These are phyloP conservation scores for Friedmanniomyces simplex DNA, from an alignment of 495 filamentous ascomycete genomes.

Conservation along the genomic window DNA sequence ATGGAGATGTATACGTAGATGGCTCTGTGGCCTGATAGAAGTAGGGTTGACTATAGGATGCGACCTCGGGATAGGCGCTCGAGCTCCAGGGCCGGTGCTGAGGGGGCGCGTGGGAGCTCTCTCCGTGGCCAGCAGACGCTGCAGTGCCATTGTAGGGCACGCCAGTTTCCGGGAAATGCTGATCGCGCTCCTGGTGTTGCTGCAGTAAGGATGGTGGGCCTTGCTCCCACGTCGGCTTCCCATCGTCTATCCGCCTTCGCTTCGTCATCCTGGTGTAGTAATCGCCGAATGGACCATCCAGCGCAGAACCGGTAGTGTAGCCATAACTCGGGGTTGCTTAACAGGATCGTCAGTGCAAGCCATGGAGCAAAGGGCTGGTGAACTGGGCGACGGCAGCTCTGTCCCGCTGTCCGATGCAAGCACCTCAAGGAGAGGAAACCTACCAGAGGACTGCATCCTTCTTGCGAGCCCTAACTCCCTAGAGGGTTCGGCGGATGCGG, in stretches of 20 bases:
- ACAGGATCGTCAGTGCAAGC: background rate
- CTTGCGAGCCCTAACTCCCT: no score
- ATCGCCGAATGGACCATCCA: background rate
- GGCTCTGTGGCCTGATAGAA: constrained; percentile 11
- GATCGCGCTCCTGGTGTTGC: background rate
- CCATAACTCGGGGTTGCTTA: background rate
- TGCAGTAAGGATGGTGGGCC: no score
- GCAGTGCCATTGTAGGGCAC: background rate
- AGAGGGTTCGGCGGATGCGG: no score
- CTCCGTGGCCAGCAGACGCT: background rate
- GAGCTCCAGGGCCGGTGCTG: background rate
- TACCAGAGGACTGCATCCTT: no score
- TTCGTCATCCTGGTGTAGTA: background rate
- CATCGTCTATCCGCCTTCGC: background rate
- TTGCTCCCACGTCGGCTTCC: background rate
- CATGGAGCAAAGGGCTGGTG: background rate
- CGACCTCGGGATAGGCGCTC: background rate
- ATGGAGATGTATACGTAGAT: constrained; percentile 5
- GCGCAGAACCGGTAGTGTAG: background rate
- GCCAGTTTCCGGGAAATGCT: background rate
- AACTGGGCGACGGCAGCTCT: no score
- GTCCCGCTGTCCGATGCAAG: no score
- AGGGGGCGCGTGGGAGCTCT: background rate
- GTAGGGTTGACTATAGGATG: constrained; percentile 7
- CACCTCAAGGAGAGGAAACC: no score